Evolutionary conservation across 140 eudicot species (phyloP).

Genomic region (Oenanthe javanica): DNA sequence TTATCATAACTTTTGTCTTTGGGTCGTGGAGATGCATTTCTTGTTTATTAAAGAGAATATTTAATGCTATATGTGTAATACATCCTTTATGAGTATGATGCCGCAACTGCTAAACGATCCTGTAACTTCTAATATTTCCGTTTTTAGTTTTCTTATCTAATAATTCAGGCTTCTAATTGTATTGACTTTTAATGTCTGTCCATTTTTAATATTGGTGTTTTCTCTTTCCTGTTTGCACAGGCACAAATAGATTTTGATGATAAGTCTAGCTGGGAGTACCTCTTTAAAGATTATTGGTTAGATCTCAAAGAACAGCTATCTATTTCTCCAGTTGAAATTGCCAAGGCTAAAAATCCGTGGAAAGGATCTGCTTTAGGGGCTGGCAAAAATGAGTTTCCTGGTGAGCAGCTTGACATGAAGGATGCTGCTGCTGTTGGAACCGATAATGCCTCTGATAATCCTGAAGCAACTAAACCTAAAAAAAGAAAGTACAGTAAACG

Average conservation of each 20-base stretch:
- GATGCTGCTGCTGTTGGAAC: slow-evolving; percentile 48
- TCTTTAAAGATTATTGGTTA: slow-evolving; percentile 79
- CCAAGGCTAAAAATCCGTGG: slow-evolving; percentile 63
- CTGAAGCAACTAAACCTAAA: slow-evolving; percentile 40
- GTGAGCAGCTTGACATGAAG: slow-evolving; percentile 31
- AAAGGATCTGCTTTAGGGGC: slow-evolving; percentile 36
- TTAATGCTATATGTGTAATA: background rate
- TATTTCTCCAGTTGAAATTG: slow-evolving; percentile 53
- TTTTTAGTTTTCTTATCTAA: background rate
- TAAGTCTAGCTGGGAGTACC: slow-evolving; percentile 75
- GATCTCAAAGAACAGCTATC: slow-evolving; percentile 59
- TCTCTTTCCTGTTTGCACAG: slow-evolving; percentile 16
- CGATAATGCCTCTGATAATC: slow-evolving; percentile 43
- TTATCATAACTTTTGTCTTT: too few relatives aligned
- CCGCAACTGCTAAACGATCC: background rate
- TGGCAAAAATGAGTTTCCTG: slow-evolving; percentile 38
- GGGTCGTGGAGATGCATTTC: background rate
- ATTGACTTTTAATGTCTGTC: background rate
- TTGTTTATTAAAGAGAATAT: background rate
- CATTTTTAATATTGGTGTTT: slow-evolving; percentile 4
- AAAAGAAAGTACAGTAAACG: slow-evolving; percentile 46
- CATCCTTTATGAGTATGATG: background rate
- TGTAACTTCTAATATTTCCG: background rate
- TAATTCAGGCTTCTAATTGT: background rate
- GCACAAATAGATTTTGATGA: slow-evolving; percentile 59